These are phyloP conservation scores for Microcyclosporella mali DNA, from an alignment of 2,329 filamentous ascomycete species.

Conservation along the genomic window DNA sequence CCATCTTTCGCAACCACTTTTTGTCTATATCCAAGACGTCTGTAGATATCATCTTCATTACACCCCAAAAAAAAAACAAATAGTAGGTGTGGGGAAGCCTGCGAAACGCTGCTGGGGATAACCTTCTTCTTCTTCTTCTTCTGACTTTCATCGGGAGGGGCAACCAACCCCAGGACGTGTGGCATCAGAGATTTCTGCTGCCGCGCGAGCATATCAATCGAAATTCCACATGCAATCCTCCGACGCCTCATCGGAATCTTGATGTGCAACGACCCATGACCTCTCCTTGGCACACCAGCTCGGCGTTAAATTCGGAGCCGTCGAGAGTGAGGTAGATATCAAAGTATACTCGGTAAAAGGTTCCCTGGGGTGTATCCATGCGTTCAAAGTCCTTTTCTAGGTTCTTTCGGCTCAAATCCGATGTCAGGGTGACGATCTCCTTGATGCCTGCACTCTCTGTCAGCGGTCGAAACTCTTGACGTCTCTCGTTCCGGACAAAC, in stretches of 20 bases:
- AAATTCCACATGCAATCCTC: too few species aligned
- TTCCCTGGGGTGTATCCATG: slow-evolving; percentile 97
- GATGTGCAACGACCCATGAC: slow-evolving; percentile 97
- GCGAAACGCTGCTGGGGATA: too few species aligned
- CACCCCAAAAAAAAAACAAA: too few species aligned
- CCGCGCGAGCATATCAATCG: too few species aligned
- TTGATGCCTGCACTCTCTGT: slow-evolving; percentile 69
- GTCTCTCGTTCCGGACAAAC: slow-evolving; percentile 38
- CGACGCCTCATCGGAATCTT: slow-evolving; percentile 70
- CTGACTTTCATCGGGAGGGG: too few species aligned
- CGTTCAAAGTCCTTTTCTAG: slow-evolving; percentile 98
- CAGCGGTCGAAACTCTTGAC: slow-evolving; percentile 19
- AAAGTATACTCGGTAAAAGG: slow-evolving; percentile 74
- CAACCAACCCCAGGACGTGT: neutral
- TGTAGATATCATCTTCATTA: neutral
- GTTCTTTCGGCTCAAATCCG: slow-evolving; percentile 94
- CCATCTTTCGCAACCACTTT: too few species aligned
- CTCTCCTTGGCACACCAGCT: slow-evolving; percentile 97
- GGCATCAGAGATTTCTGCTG: too few species aligned
- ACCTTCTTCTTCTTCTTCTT: too few species aligned
- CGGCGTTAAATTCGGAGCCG: slow-evolving; percentile 94
- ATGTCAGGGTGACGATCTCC: slow-evolving; percentile 95
- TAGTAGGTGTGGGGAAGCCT: too few species aligned
- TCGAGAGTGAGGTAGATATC: slow-evolving; percentile 84
- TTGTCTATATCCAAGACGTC: slow-evolving; percentile 9